A percentile compares a stretch with the other conserved stretches of the same genome.
Conservation (phyloP, 1,284 basidiomycete genomes). For the Trametes versicolor region DNA sequence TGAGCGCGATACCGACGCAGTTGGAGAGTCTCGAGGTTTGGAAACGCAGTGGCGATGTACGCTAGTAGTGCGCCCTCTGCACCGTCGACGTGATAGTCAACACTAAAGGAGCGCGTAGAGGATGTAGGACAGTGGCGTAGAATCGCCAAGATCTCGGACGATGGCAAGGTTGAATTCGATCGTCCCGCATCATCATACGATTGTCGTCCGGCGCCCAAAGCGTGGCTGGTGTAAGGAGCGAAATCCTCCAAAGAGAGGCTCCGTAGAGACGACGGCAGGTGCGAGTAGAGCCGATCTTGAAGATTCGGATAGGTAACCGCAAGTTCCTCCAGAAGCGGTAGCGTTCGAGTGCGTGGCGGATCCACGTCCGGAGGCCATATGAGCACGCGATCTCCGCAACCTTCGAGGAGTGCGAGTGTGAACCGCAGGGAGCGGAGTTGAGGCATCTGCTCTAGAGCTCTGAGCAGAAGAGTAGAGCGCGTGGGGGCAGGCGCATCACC, state of each 20-base stretch:
- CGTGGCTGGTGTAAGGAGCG: not conserved
- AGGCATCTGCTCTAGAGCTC: not conserved
- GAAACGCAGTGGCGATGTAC: not conserved
- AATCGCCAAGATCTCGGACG: not conserved
- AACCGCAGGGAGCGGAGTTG: not conserved
- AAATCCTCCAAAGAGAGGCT: not conserved
- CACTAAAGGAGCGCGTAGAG: not conserved
- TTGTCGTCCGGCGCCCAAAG: too few species aligned
- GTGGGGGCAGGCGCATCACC: not conserved
- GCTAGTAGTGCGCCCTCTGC: not conserved
- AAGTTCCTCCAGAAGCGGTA: not conserved
- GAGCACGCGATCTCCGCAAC: not conserved
- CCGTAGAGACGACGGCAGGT: not conserved
- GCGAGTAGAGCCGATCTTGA: not conserved
- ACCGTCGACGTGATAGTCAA: not conserved
- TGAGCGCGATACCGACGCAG: not conserved
- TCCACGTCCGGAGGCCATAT: not conserved
- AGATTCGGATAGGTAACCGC: not conserved
- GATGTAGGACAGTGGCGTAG: not conserved
- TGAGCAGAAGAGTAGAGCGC: not conserved
- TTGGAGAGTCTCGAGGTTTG: not conserved
- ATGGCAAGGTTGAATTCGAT: not conserved
- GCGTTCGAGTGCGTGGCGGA: too few species aligned
- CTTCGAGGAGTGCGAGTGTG: not conserved
- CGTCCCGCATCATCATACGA: not conserved